These are phyloP conservation scores for Leucocoprinus leucothites DNA, from an alignment of 768 basidiomycete species.

Conservation along the genomic window DNA sequence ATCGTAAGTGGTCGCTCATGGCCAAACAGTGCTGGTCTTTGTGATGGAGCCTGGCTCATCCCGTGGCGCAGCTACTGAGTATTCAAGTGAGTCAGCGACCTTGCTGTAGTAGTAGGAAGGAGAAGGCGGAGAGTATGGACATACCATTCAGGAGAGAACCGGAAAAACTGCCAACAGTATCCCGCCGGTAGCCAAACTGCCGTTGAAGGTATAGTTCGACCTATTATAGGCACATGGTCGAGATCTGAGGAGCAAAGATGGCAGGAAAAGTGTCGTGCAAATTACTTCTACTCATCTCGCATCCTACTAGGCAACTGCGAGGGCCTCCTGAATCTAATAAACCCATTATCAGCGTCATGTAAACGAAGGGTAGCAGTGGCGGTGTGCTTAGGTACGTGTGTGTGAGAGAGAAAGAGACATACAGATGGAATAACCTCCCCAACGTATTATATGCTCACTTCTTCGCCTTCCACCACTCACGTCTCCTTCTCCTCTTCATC, in stretches of 20 bases:
- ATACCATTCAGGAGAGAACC: constrained; percentile 87
- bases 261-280: constrained; percentile 77
- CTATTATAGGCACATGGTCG: constrained; percentile 71
- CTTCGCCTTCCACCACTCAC: constrained; percentile 90
- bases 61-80: too few species aligned
- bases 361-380: background rate
- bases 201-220: constrained; percentile 72
- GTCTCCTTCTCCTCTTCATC: constrained; percentile 76
- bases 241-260: constrained; percentile 81
- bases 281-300: constrained; percentile 64
- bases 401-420: constrained; percentile 6
- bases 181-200: constrained; percentile 80
- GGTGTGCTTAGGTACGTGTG: too few species aligned
- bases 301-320: constrained; percentile 77
- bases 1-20: constrained; percentile 3
- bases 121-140: constrained; percentile 19
- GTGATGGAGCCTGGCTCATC: too few species aligned
- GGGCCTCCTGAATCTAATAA: constrained; percentile 74
- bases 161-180: constrained; percentile 79
- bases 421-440: constrained; percentile 77
- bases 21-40: background rate
- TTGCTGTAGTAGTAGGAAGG: background rate
- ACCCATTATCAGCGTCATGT: background rate
- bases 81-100: too few species aligned
- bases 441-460: constrained; percentile 90